Conservation (phyloP, 495 filamentous ascomycete species). For the Trichoderma orchidacearum region DNA sequence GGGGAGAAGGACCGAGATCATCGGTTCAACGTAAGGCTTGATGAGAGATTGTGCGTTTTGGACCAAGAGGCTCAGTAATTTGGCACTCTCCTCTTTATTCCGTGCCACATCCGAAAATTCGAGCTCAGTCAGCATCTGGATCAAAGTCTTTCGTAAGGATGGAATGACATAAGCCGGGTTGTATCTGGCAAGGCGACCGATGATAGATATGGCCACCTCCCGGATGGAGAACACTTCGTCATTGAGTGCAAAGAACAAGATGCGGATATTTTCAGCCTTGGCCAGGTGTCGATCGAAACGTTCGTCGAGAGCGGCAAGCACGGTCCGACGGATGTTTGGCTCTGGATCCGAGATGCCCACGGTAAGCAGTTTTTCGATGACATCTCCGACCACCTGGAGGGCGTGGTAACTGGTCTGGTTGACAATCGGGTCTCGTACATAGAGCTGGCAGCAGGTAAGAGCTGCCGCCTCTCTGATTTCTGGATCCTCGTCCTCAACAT, state of each 20-base stretch:
- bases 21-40: conserved; percentile 89
- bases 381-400: conserved; percentile 90
- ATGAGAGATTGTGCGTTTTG: conserved; percentile 82
- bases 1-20: conserved; percentile 79
- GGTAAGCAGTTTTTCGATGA: conserved; percentile 89
- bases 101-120: conserved; percentile 88
- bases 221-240: conserved; percentile 85
- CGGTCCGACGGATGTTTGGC: conserved; percentile 73
- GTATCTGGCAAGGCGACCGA: conserved; percentile 76
- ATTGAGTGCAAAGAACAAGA: conserved; percentile 90
- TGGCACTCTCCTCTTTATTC: conserved; percentile 91
- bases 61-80: conserved; percentile 81
- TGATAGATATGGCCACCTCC: conserved; percentile 90
- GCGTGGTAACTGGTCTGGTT: conserved; percentile 95
- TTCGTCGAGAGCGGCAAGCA: conserved; percentile 75
- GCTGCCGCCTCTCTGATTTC: conserved; percentile 91
- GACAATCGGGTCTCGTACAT: conserved; percentile 90
- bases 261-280: conserved; percentile 91
- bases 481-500: conserved; percentile 87
- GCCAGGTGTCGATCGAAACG: conserved; percentile 92
- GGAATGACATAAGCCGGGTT: conserved; percentile 98
- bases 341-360: conserved; percentile 89
- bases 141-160: conserved; percentile 79
- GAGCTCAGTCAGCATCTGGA: conserved; percentile 90
- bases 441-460: conserved; percentile 93